Conservation (phyloP, 345 rosid species). For the Acer saccharum region DNA sequence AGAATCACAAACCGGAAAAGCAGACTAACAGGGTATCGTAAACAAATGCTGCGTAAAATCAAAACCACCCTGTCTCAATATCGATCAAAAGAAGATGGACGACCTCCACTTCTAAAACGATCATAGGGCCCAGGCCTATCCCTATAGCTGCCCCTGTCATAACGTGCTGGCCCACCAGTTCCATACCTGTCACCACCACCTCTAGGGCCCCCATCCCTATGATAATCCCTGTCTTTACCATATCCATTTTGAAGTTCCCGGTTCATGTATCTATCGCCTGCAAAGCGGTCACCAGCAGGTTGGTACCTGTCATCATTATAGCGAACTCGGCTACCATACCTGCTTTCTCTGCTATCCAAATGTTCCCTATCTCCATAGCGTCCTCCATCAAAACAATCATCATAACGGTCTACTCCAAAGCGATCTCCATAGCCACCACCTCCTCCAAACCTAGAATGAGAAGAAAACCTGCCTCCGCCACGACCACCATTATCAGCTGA, state of each 20-base stretch:
- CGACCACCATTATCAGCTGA: constrained; percentile 34
- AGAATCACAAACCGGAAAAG: not conserved
- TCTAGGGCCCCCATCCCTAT: constrained; percentile 33
- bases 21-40: not conserved
- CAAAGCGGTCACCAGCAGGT: constrained; percentile 39
- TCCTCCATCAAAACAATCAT: constrained; percentile 44
- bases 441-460: constrained; percentile 39
- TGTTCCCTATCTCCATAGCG: constrained; percentile 40
- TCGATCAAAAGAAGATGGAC: constrained; percentile 35
- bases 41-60: not conserved
- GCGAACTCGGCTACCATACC: constrained; percentile 39
- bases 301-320: constrained; percentile 36
- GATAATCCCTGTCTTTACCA: constrained; percentile 22
- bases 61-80: constrained; percentile 19
- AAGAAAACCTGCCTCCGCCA: constrained; percentile 31
- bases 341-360: constrained; percentile 32
- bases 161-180: constrained; percentile 33
- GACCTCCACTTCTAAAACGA: constrained; percentile 34
- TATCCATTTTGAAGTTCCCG: constrained; percentile 16
- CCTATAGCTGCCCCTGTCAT: constrained; percentile 33
- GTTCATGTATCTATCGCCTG: constrained; percentile 30
- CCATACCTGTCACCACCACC: constrained; percentile 39
- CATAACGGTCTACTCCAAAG: constrained; percentile 37
- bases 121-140: constrained; percentile 42
- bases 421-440: constrained; percentile 36